phyloP scores from a whole-genome alignment of 2,329 filamentous ascomycete genomes.

The Sclerotiophoma versabilis region DNA sequence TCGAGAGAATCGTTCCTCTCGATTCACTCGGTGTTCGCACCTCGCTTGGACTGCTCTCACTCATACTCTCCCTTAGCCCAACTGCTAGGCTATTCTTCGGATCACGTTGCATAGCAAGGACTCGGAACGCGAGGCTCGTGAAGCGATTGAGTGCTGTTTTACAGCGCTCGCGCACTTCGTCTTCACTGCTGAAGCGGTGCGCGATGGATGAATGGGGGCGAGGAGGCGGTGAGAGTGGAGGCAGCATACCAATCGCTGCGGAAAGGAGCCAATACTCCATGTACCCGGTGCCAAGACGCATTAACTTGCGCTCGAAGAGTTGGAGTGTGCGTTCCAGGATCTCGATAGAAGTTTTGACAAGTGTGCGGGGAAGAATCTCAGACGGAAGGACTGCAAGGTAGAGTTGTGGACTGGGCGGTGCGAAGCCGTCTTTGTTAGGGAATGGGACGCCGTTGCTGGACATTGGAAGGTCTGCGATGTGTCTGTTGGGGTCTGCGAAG shows the following conservation, averaged over 20 bases:
- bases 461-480: not conserved
- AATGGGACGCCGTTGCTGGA: not conserved
- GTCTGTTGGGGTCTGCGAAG: not conserved
- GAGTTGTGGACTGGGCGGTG: slow-evolving; percentile 8
- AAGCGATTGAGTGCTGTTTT: slow-evolving; percentile 38
- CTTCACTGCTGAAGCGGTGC: slow-evolving; percentile 19
- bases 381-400: slow-evolving; percentile 30
- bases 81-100: slow-evolving; percentile 29
- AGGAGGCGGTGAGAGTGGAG: slow-evolving; percentile 22
- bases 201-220: slow-evolving; percentile 21
- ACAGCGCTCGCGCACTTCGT: slow-evolving; percentile 33
- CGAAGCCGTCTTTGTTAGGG: slow-evolving; percentile 9
- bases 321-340: slow-evolving; percentile 40
- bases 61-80: slow-evolving; percentile 30
- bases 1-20: slow-evolving; percentile 12
- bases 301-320: slow-evolving; percentile 44
- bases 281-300: slow-evolving; percentile 46
- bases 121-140: slow-evolving; percentile 34
- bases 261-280: slow-evolving; percentile 47
- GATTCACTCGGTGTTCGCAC: slow-evolving; percentile 3
- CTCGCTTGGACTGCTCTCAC: slow-evolving; percentile 5
- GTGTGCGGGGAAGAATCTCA: slow-evolving; percentile 36
- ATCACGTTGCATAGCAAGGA: slow-evolving; percentile 43
- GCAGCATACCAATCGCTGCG: slow-evolving; percentile 42
- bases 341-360: slow-evolving; percentile 36